phyloP scores from a whole-genome alignment of 495 filamentous ascomycete species.

The Hypoxylon perforatum region DNA sequence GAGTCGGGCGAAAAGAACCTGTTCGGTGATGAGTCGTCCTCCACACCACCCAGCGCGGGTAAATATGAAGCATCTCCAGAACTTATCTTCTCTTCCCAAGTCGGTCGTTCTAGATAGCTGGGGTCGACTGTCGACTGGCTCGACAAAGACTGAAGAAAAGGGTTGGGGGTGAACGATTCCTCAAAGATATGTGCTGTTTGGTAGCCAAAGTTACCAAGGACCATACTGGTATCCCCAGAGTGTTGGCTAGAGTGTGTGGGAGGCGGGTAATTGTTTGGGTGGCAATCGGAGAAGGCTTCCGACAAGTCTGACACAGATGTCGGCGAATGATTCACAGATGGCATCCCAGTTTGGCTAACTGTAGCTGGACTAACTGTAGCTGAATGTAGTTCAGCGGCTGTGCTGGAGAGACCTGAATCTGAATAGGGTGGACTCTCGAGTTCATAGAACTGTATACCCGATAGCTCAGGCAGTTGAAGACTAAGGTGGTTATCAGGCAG shows the following conservation, averaged over 20 bases:
- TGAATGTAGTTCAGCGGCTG: background rate
- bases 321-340: background rate
- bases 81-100: background rate
- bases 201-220: background rate
- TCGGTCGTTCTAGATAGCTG: background rate
- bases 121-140: background rate
- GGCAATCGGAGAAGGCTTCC: background rate
- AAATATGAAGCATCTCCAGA: too few relatives aligned
- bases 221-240: background rate
- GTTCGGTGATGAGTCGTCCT: background rate
- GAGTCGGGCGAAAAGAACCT: background rate
- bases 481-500: background rate
- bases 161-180: background rate
- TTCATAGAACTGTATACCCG: background rate
- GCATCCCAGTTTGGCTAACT: background rate
- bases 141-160: background rate
- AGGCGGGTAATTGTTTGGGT: background rate
- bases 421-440: background rate
- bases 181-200: background rate
- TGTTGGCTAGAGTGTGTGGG: background rate
- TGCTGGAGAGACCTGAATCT: background rate
- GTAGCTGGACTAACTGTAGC: background rate
- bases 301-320: background rate
- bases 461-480: background rate
- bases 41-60: background rate